These are phyloP conservation scores for Nyssa sinensis DNA, from an alignment of 148 eudicot species.

Conservation along the genomic window DNA sequence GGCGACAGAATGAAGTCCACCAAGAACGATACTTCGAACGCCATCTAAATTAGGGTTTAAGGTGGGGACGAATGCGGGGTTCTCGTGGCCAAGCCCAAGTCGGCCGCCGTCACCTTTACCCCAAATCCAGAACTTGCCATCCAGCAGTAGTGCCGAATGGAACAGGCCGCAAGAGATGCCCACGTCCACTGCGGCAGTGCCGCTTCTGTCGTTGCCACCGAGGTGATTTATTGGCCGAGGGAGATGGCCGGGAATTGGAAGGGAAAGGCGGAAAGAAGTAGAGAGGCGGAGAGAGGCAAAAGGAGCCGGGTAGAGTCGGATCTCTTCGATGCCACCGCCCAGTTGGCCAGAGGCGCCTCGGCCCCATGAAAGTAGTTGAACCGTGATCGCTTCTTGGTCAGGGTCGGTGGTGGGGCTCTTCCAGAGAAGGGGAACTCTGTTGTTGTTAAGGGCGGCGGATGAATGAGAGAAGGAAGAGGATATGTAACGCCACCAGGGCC, in stretches of 20 bases:
- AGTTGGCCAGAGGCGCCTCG: conserved; percentile 90
- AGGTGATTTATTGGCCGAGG: background rate
- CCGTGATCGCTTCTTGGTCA: conserved; percentile 12
- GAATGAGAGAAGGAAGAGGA: conserved; percentile 14
- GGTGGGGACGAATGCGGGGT: conserved; percentile 47
- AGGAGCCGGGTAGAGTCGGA: conserved; percentile 60
- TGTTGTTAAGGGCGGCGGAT: conserved; percentile 19
- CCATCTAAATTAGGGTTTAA: conserved; percentile 44
- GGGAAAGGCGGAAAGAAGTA: conserved; percentile 40
- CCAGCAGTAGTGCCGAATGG: conserved; percentile 65
- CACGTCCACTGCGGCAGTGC: conserved; percentile 22
- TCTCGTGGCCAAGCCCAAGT: conserved; percentile 74
- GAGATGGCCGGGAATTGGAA: conserved; percentile 46
- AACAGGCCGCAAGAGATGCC: conserved; percentile 84
- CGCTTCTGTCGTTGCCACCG: background rate
- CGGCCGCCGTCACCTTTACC: conserved; percentile 98
- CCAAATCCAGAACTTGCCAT: conserved; percentile 82
- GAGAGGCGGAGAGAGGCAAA: conserved; percentile 52
- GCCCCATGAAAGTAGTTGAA: conserved; percentile 84
- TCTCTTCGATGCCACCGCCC: conserved; percentile 56
- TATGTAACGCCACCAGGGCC: background rate
- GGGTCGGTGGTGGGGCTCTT: conserved; percentile 17
- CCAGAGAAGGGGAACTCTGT: conserved; percentile 37
- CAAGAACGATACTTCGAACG: conserved; percentile 60
- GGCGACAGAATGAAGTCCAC: conserved; percentile 90